Evolutionary conservation across 1,139 yeast species (phyloP).

Genomic region (Entelexis sorbosivorans): DNA sequence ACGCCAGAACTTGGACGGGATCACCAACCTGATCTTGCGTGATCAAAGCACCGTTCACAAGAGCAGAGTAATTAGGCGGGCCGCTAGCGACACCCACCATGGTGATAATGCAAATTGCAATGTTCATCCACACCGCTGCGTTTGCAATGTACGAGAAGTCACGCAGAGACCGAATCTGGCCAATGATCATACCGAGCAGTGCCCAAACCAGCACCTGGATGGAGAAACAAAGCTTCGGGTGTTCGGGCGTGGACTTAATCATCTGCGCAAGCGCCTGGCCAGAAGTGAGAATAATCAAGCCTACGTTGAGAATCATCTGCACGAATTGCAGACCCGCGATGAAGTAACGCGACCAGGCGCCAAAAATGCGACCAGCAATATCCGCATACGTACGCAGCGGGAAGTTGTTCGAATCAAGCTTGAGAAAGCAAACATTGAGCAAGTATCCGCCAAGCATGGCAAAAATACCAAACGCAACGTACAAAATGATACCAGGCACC

Average conservation of each 20-base stretch:
- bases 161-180: constrained; percentile 35
- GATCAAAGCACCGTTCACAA: background rate
- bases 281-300: constrained; percentile 34
- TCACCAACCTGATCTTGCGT: background rate
- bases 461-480: constrained; percentile 33
- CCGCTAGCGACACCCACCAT: constrained; percentile 34
- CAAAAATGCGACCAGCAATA: constrained; percentile 33
- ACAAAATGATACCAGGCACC: constrained; percentile 37
- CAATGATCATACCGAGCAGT: constrained; percentile 35
- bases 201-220: constrained; percentile 37
- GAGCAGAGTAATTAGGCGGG: constrained; percentile 29
- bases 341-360: constrained; percentile 28
- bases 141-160: constrained; percentile 37
- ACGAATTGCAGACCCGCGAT: constrained; percentile 34
- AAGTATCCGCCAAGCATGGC: constrained; percentile 36
- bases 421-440: constrained; percentile 29
- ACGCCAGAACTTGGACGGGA: constrained; percentile 14
- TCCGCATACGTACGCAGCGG: constrained; percentile 38
- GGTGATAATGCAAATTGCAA: constrained; percentile 35
- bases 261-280: constrained; percentile 38
- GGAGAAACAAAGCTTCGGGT: constrained; percentile 33
- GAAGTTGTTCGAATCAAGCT: constrained; percentile 35
- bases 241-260: constrained; percentile 26
- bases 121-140: constrained; percentile 39
- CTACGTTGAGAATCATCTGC: constrained; percentile 37